Evolutionary conservation across 441 rosid species (phyloP).

Genomic region (Jatropha multifida): DNA sequence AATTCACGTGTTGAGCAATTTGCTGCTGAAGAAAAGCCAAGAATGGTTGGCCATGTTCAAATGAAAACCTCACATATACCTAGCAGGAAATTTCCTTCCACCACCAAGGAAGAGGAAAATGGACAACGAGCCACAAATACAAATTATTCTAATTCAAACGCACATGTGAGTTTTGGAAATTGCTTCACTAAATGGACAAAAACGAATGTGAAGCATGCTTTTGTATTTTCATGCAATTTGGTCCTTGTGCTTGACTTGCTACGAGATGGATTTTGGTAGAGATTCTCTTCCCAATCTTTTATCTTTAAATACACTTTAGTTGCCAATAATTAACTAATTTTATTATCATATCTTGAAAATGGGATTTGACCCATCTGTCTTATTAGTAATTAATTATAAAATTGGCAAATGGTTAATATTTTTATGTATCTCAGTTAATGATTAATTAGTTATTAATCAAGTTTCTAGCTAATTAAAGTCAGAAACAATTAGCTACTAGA

Average conservation of each 20-base stretch:
- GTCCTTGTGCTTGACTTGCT: background rate
- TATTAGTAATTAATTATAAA: too few relatives aligned
- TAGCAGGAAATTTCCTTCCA: background rate
- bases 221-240: background rate
- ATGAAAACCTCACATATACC: background rate
- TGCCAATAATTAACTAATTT: background rate
- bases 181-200: background rate
- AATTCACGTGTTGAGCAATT: background rate
- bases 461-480: too few relatives aligned
- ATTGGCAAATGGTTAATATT: too few relatives aligned
- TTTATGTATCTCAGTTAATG: too few relatives aligned
- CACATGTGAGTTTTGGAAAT: constrained; percentile 4
- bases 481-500: too few relatives aligned
- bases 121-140: background rate
- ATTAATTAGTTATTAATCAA: too few relatives aligned
- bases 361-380: too few relatives aligned
- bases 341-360: too few relatives aligned
- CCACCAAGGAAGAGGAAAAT: background rate
- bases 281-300: background rate
- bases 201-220: background rate
- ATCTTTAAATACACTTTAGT: background rate
- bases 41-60: constrained; percentile 10
- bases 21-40: constrained; percentile 16
- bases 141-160: too few relatives aligned
- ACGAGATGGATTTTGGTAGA: background rate